phyloP scores from a whole-genome alignment of 139 green algal genomes.

The Diplosphaera chodatii region DNA sequence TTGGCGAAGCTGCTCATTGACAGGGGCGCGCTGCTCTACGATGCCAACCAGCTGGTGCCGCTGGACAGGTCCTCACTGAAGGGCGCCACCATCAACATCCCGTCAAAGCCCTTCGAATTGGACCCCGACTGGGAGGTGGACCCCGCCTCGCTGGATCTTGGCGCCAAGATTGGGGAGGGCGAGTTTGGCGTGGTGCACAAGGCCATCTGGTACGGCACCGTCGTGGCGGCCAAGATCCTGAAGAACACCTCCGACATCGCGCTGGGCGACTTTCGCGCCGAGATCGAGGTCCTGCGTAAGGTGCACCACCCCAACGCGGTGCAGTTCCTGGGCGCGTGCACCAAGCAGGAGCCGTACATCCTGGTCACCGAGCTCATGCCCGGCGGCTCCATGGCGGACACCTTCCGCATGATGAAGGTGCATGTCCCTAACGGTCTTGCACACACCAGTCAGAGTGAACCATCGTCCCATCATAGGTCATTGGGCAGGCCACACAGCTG shows the following conservation, averaged over 20 bases:
- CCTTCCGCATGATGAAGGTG: constrained; percentile 55
- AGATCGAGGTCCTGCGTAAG: constrained; percentile 36
- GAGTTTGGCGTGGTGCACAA: constrained; percentile 89
- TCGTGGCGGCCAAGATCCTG: constrained; percentile 83
- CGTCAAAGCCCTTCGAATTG: constrained; percentile 50
- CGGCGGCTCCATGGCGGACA: constrained; percentile 68
- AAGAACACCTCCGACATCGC: constrained; percentile 80
- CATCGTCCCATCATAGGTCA: no score
- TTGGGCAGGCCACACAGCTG: no score
- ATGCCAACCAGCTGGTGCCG: constrained; percentile 59
- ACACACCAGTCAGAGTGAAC: no score
- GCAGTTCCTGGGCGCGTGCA: constrained; percentile 83
- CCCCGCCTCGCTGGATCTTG: constrained; percentile 59
- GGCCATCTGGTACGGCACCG: constrained; percentile 74
- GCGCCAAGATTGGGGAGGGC: constrained; percentile 84
- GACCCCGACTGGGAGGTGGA: constrained; percentile 87
- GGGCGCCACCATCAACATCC: constrained; percentile 46
- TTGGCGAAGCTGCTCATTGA: constrained; percentile 66
- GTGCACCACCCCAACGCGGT: constrained; percentile 58
- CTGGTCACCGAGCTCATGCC: constrained; percentile 62
- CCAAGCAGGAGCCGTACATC: constrained; percentile 74
- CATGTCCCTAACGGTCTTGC: neutral
- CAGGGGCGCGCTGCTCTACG: constrained; percentile 50
- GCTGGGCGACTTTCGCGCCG: constrained; percentile 50
- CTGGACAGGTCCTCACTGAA: constrained; percentile 50